Evolutionary conservation across 2,329 filamentous ascomycete genomes (phyloP).

Genomic region (Amylocarpus encephaloides): DNA sequence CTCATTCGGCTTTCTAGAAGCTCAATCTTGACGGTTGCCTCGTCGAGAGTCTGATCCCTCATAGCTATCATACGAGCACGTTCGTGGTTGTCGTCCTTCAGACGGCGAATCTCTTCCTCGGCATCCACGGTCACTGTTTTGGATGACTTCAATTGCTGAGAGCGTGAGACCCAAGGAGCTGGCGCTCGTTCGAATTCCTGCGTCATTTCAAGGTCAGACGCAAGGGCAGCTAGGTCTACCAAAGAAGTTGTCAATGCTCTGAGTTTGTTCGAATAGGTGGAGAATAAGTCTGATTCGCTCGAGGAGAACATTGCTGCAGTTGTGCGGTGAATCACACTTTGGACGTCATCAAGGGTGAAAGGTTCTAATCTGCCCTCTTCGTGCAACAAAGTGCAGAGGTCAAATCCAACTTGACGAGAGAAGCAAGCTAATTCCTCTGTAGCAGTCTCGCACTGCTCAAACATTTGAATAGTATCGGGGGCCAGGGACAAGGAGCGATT

Average conservation of each 20-base stretch:
- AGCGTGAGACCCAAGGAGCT: conserved; percentile 77
- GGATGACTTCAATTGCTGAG: conserved; percentile 73
- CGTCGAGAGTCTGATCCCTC: conserved; percentile 77
- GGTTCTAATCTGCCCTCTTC: conserved; percentile 67
- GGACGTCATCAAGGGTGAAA: conserved; percentile 60
- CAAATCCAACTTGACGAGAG: conserved; percentile 57
- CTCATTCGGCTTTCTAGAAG: conserved; percentile 83
- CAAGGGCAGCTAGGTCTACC: conserved; percentile 63
- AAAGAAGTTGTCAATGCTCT: conserved; percentile 58
- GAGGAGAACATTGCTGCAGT: conserved; percentile 45
- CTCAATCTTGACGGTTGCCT: conserved; percentile 86
- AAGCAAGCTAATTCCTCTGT: conserved; percentile 61
- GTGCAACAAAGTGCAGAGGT: conserved; percentile 58
- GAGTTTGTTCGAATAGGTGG: conserved; percentile 60
- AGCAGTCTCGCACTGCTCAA: conserved; percentile 62
- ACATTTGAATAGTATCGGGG: conserved; percentile 59
- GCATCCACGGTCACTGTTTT: conserved; percentile 76
- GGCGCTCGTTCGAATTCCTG: conserved; percentile 71
- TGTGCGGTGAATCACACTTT: conserved; percentile 54
- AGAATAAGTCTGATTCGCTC: conserved; percentile 63
- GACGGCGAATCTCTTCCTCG: conserved; percentile 74
- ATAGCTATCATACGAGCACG: conserved; percentile 65
- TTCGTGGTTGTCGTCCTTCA: conserved; percentile 76
- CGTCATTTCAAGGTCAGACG: conserved; percentile 64
- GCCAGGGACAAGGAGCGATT: conserved; percentile 67